phyloP scores from a whole-genome alignment of 495 filamentous ascomycete genomes.

The Neurospora tetrasperma region DNA sequence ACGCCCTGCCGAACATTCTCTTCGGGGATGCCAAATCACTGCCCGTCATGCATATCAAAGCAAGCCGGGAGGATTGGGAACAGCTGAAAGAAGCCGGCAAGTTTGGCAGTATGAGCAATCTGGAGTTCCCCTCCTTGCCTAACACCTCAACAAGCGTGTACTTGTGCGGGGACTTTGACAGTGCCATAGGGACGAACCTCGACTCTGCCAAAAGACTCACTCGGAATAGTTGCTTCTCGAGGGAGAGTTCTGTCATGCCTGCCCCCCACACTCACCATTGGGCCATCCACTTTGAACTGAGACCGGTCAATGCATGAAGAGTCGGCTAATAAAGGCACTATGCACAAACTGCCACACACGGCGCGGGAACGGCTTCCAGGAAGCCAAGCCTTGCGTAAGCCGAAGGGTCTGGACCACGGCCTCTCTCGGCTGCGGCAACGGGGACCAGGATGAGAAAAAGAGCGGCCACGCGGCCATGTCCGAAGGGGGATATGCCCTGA shows the following conservation, averaged over 20 bases:
- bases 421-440: not conserved
- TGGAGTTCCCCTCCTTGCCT: not conserved
- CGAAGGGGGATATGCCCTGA: constrained; percentile 11
- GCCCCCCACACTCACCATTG: not conserved
- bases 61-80: not conserved
- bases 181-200: not conserved
- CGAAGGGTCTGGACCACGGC: constrained; percentile 1
- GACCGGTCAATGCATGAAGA: constrained; percentile 20
- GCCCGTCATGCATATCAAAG: not conserved
- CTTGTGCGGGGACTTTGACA: not conserved
- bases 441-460: constrained; percentile 3
- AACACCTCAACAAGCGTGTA: not conserved
- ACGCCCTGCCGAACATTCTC: not conserved
- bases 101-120: not conserved
- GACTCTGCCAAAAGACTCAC: not conserved
- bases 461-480: constrained; percentile 17
- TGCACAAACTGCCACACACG: constrained; percentile 12
- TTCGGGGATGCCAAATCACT: not conserved
- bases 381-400: constrained; percentile 5
- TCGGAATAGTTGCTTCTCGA: not conserved
- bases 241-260: not conserved
- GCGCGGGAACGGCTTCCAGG: not conserved
- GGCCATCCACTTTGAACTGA: constrained; percentile 14
- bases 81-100: not conserved
- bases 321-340: constrained; percentile 12